Evolutionary conservation across 2,329 filamentous ascomycete species (phyloP).

Genomic region (Fulvia fulva): DNA sequence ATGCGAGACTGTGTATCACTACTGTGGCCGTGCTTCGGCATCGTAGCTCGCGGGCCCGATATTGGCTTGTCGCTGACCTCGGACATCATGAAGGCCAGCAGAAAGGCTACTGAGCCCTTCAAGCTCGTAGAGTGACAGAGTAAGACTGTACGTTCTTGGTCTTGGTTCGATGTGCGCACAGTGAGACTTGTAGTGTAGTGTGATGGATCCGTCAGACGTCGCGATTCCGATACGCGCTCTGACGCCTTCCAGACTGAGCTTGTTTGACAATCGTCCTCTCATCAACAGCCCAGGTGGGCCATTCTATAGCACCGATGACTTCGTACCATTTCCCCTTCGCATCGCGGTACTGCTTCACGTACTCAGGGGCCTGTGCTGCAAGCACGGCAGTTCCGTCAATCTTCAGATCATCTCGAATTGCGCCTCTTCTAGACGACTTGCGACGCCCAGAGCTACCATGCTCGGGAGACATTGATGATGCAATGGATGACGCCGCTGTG

Average conservation of each 20-base stretch:
- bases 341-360: constrained; percentile 11
- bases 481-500: not conserved
- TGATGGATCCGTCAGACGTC: not conserved
- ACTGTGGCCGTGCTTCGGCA: no score
- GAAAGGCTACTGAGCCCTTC: no score
- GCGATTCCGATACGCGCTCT: constrained; percentile 2
- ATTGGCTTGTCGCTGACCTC: no score
- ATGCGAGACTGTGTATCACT: no score
- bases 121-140: no score
- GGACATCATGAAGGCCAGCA: no score
- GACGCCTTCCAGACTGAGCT: not conserved
- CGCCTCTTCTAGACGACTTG: not conserved
- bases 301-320: constrained; percentile 2
- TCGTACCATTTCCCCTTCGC: constrained; percentile 19
- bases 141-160: no score
- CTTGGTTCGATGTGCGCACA: no score
- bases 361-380: constrained; percentile 9
- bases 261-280: constrained; percentile 8
- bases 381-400: constrained; percentile 15
- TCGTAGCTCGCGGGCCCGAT: no score
- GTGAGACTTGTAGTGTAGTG: no score
- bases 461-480: not conserved
- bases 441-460: not conserved
- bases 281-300: constrained; percentile 17
- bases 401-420: constrained; percentile 10